phyloP scores from a whole-genome alignment of 179 eudicot genomes.

The Vitellaria paradoxa region DNA sequence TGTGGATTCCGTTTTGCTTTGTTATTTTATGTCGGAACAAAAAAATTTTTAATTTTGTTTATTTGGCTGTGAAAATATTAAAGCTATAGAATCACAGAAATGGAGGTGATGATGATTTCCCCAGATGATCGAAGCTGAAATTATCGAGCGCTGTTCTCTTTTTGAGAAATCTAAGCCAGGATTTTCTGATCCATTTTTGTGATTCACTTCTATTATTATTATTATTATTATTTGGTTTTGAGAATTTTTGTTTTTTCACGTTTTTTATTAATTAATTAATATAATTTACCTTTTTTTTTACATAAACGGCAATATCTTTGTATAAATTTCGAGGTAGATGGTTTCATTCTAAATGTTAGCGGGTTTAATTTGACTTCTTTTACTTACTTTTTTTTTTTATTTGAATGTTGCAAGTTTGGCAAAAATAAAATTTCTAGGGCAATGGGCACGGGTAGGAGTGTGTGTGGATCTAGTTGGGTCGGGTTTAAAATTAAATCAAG shows the following conservation, averaged over 20 bases:
- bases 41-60: background rate
- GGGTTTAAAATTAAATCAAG: too few relatives aligned
- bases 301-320: too few relatives aligned
- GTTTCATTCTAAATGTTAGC: too few relatives aligned
- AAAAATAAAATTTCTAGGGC: too few relatives aligned
- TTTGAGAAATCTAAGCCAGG: constrained; percentile 15
- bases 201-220: background rate
- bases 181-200: constrained; percentile 17
- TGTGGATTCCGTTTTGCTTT: background rate
- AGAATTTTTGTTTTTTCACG: background rate
- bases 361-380: too few relatives aligned
- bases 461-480: too few relatives aligned
- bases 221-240: background rate
- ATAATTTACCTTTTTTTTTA: too few relatives aligned
- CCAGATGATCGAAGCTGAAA: constrained; percentile 34
- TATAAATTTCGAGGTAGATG: too few relatives aligned
- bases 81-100: background rate
- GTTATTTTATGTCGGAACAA: background rate
- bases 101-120: constrained; percentile 28
- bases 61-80: too few relatives aligned
- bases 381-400: too few relatives aligned
- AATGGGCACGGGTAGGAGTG: too few relatives aligned
- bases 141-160: constrained; percentile 23
- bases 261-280: background rate
- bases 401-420: too few relatives aligned